Evolutionary conservation across 345 rosid species (phyloP).

Genomic region (Psidium friedrichsthalianum): DNA sequence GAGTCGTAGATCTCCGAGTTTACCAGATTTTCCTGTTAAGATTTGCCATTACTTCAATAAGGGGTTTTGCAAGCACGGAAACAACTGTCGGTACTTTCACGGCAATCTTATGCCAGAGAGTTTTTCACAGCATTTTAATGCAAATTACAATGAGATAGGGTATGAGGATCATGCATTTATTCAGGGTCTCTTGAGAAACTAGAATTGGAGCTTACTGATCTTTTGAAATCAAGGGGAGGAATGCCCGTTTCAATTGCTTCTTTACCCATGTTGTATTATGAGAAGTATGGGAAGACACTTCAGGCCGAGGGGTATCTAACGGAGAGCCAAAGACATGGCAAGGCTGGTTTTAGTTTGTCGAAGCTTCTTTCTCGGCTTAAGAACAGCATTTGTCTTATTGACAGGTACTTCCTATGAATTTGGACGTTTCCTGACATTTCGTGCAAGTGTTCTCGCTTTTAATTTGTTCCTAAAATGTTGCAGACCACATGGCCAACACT

Average conservation of each 20-base stretch:
- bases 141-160: conserved; percentile 18
- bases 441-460: neutral
- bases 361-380: conserved; percentile 82
- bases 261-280: conserved; percentile 78
- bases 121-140: conserved; percentile 37
- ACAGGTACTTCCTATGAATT: conserved; percentile 40
- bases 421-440: neutral
- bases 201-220: conserved; percentile 70
- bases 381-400: conserved; percentile 74
- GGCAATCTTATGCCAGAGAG: conserved; percentile 41
- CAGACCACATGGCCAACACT: conserved; percentile 98
- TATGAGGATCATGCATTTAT: conserved; percentile 59
- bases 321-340: conserved; percentile 97
- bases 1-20: conserved; percentile 64
- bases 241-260: conserved; percentile 89
- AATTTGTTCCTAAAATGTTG: neutral
- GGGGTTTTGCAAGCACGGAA: conserved; percentile 88
- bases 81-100: conserved; percentile 76
- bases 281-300: conserved; percentile 72
- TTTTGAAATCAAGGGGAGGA: conserved; percentile 75
- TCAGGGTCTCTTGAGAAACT: conserved; percentile 74
- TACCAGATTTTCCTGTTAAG: conserved; percentile 82
- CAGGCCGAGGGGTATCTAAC: conserved; percentile 97
- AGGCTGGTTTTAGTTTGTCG: conserved; percentile 89
- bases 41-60: conserved; percentile 78